Evolutionary conservation across 805 yeast genomes (phyloP).

Genomic region (Zygosaccharomyces siamensis): DNA sequence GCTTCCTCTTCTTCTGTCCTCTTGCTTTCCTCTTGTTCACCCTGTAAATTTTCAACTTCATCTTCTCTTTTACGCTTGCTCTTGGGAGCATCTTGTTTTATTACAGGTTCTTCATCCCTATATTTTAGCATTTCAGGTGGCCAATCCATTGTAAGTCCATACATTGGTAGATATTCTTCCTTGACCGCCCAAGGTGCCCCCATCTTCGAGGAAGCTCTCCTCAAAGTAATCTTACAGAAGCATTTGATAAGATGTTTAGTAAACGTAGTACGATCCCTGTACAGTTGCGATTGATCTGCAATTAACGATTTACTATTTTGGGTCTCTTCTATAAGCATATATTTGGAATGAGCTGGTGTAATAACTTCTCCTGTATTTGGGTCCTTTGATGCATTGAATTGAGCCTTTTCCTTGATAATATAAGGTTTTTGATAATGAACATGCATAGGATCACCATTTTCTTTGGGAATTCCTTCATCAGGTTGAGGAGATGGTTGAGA

Average conservation of each 20-base stretch:
- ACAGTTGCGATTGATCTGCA: conserved; percentile 66
- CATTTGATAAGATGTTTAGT: conserved; percentile 88
- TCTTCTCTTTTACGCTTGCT: conserved; percentile 13
- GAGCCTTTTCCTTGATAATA: conserved; percentile 78
- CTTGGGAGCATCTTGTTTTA: conserved; percentile 8
- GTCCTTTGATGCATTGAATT: conserved; percentile 50
- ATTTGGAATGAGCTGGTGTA: conserved; percentile 57
- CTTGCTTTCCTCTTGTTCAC: conserved; percentile 22
- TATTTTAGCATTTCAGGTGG: conserved; percentile 30
- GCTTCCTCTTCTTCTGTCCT: conserved; percentile 21
- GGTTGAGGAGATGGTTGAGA: conserved; percentile 24
- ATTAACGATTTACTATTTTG: conserved; percentile 54
- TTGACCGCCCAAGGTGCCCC: conserved; percentile 98
- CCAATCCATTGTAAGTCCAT: conserved; percentile 34
- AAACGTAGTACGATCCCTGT: conserved; percentile 79
- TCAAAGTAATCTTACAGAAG: conserved; percentile 64
- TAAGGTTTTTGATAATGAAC: conserved; percentile 37
- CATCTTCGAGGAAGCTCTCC: conserved; percentile 70
- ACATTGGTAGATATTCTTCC: conserved; percentile 47
- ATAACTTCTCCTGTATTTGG: conserved; percentile 34
- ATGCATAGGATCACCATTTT: conserved; percentile 9
- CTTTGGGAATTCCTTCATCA: conserved; percentile 8
- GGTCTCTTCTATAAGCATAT: conserved; percentile 58
- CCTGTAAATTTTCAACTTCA: conserved; percentile 26
- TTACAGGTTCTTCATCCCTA: conserved; percentile 28